phyloP scores from a whole-genome alignment of 2,329 filamentous ascomycete species.

The Colletotrichum zoysiae region DNA sequence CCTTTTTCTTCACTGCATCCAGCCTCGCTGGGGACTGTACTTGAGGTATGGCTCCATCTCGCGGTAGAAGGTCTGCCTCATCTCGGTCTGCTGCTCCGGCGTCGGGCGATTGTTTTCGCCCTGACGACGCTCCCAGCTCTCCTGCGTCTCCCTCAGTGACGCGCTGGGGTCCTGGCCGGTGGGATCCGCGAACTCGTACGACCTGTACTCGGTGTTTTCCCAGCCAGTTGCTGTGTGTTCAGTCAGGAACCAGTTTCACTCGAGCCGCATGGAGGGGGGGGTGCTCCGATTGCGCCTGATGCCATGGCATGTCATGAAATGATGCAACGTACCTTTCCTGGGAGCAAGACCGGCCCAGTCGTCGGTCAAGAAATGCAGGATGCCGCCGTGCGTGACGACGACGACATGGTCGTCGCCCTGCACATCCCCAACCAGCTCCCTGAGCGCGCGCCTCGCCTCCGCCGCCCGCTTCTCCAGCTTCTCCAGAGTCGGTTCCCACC shows the following conservation, averaged over 20 bases:
- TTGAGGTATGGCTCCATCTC: slow-evolving; percentile 56
- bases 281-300: background rate
- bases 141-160: slow-evolving; percentile 60
- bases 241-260: slow-evolving; percentile 17
- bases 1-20: slow-evolving; percentile 36
- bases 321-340: slow-evolving; percentile 52
- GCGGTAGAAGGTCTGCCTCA: slow-evolving; percentile 55
- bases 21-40: slow-evolving; percentile 38
- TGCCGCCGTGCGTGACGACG: slow-evolving; percentile 85
- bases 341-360: slow-evolving; percentile 76
- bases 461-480: slow-evolving; percentile 72
- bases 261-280: background rate
- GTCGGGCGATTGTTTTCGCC: slow-evolving; percentile 57
- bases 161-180: slow-evolving; percentile 63
- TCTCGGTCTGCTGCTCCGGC: slow-evolving; percentile 60
- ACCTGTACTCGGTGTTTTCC: slow-evolving; percentile 79
- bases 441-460: slow-evolving; percentile 70
- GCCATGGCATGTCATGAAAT: background rate
- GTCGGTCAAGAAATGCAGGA: slow-evolving; percentile 86
- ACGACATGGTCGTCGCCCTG: slow-evolving; percentile 72
- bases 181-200: slow-evolving; percentile 72
- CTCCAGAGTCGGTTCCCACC: slow-evolving; percentile 60
- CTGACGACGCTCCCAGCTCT: slow-evolving; percentile 61
- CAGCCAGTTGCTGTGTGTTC: slow-evolving; percentile 74
- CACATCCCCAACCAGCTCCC: slow-evolving; percentile 58